Base-by-base conservation (phyloP, 352 stramenopile species). In the Globisporangium middletonii region DNA sequence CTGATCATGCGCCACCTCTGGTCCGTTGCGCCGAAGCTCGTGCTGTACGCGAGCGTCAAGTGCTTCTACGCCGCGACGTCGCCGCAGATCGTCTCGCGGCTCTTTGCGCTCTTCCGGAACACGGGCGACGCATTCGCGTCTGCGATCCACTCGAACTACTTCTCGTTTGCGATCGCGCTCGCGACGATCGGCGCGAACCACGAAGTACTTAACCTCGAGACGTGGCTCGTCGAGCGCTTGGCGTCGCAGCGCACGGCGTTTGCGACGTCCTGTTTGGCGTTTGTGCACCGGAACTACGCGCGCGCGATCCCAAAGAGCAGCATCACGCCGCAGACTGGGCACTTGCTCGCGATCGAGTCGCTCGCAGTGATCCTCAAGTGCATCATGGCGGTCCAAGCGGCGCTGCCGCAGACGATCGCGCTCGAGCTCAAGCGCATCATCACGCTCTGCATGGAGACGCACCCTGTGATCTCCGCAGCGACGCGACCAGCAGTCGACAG, bases 111-210 rank as follows among this genome's bases (percentile, higher is more conserved):
- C 18, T 92, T 93, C 53, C 80, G 83, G 41, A 93, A 89, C 65
- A 95, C 85, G 12, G 83, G 82, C 51, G 85, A 95, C 50, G 65
- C 85, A 11, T 92, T 92, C 50, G 75, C 80, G 2, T 87, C 79
- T 19, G 78, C 81, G 52, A 90, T 95, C 53, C 79, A 92, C 65
- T 92, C 83, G 53, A 93, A 95, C 70, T 95, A 93, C 54, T 95
- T 91, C 55, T 93, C 85, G 62, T 93, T 95, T 69, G 83, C 81
- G 48, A 69, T 93, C 35, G 78, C 79, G 4, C 58, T 95, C 33
- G 85, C 85, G 9, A 85, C 87, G 12, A 89, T 95, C 70, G 85
- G 81, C 50, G 83, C 85, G 35, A 95, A 95, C 65, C 83, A 95
- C 59, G 83, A 95, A 51, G 83, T 92, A 43, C 67, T 95, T 38